Conservation (phyloP, 345 rosid genomes). For the Gossypioides kirkii region DNA sequence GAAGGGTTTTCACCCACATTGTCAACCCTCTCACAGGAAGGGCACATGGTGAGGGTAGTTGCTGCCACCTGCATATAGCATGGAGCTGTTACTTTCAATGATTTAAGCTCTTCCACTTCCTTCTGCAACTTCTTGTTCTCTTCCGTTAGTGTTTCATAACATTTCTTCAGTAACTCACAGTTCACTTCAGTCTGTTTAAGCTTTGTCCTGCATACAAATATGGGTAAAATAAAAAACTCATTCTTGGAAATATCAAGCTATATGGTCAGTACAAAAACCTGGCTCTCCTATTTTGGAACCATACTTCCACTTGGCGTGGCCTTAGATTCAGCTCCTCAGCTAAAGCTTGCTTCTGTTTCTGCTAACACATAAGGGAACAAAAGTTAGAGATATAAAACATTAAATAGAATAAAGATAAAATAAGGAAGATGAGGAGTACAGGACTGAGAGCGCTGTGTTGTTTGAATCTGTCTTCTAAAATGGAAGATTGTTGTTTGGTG, state of each 20-base stretch:
- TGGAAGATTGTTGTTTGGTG: constrained; percentile 35
- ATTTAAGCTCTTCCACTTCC: constrained; percentile 40
- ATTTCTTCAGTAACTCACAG: constrained; percentile 52
- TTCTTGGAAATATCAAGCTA: not conserved
- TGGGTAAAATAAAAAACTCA: not conserved
- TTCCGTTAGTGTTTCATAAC: constrained; percentile 52
- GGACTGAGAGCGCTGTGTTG: constrained; percentile 51
- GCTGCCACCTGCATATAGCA: constrained; percentile 26
- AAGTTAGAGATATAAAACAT: no score
- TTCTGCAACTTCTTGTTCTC: constrained; percentile 52
- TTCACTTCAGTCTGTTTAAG: constrained; percentile 61
- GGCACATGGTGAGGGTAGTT: constrained; percentile 30
- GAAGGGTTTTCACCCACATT: constrained; percentile 1
- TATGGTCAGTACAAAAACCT: constrained; percentile 21
- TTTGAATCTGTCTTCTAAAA: constrained; percentile 47
- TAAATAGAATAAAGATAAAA: not conserved
- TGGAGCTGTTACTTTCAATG: constrained; percentile 16
- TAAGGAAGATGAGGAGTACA: constrained; percentile 27
- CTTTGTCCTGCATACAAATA: constrained; percentile 36
- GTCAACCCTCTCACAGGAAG: constrained; percentile 35
- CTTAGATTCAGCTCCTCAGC: constrained; percentile 51
- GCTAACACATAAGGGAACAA: not conserved
- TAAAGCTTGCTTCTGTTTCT: constrained; percentile 50
- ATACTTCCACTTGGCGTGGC: constrained; percentile 58
- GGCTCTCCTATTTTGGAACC: constrained; percentile 64